Percentiles rank a stretch among this genome's conserved stretches.
These are phyloP conservation scores for Thelonectria discophora DNA, from an alignment of 2,329 filamentous ascomycete genomes.

Conservation along the genomic window DNA sequence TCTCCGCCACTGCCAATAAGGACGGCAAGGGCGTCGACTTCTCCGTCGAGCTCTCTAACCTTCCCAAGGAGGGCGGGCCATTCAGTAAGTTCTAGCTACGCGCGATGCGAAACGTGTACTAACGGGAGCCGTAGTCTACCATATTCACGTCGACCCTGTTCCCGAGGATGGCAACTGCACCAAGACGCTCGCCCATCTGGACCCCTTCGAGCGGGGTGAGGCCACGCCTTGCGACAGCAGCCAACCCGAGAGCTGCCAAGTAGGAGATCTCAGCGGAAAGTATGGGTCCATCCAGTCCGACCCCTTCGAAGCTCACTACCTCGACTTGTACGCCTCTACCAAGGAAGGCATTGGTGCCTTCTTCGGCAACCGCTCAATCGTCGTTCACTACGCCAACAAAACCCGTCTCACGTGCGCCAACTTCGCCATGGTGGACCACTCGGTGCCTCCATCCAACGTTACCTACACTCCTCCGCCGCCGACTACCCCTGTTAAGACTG, in stretches of 20 bases:
- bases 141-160: constrained; percentile 74
- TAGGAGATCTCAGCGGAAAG: constrained; percentile 81
- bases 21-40: constrained; percentile 65
- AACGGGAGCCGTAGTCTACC: constrained; percentile 65
- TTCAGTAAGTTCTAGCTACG: constrained; percentile 61
- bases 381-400: constrained; percentile 70
- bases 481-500: neutral
- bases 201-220: constrained; percentile 74
- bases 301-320: constrained; percentile 60
- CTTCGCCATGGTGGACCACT: constrained; percentile 52
- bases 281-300: constrained; percentile 67
- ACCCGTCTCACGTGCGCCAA: constrained; percentile 73
- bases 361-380: constrained; percentile 72
- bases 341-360: constrained; percentile 61
- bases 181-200: constrained; percentile 71
- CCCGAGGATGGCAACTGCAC: constrained; percentile 76
- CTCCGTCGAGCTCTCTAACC: constrained; percentile 64
- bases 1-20: constrained; percentile 56
- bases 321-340: constrained; percentile 67
- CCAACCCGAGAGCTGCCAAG: constrained; percentile 72
- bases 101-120: constrained; percentile 8
- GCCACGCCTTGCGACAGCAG: constrained; percentile 65
- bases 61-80: constrained; percentile 65
- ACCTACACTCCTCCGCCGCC: constrained; percentile 29
- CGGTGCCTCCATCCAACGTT: constrained; percentile 22